phyloP scores from a whole-genome alignment of 2,329 filamentous ascomycete species.

The Colletotrichum sp. region DNA sequence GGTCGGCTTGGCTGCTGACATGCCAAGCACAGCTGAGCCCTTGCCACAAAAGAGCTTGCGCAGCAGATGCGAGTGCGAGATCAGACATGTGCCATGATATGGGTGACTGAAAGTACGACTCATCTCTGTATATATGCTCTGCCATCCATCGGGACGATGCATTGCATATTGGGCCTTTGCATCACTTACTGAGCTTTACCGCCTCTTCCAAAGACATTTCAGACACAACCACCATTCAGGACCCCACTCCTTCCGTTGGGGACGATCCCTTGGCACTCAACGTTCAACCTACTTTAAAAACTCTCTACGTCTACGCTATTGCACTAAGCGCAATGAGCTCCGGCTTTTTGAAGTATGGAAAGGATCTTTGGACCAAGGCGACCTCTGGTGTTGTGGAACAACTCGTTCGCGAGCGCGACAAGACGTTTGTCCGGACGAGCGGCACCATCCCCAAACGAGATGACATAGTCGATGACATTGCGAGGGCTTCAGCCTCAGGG shows the following conservation, averaged over 20 bases:
- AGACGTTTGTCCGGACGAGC: neutral
- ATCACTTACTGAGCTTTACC: neutral
- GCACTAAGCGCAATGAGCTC: neutral
- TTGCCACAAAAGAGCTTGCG: neutral
- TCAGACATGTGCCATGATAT: neutral
- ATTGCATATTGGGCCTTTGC: neutral
- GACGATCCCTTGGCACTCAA: neutral
- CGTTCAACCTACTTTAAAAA: neutral
- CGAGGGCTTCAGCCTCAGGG: slow-evolving; percentile 18
- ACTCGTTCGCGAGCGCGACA: neutral
- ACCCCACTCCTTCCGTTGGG: neutral
- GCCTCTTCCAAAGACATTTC: neutral
- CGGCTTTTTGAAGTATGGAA: neutral
- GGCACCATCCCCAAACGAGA: neutral
- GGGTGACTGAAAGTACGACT: neutral
- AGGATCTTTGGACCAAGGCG: neutral
- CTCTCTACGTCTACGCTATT: neutral
- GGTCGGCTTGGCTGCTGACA: neutral
- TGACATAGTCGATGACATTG: slow-evolving; percentile 14
- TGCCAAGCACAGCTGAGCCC: slow-evolving; percentile 5
- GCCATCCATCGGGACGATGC: neutral
- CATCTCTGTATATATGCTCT: neutral
- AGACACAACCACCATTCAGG: neutral
- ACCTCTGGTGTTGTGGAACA: neutral
- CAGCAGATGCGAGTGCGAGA: neutral